Percentiles rank a stretch among this genome's conserved stretches.
These are phyloP conservation scores for Rubus parviflorus DNA, from an alignment of 306 rosid species.

Conservation along the genomic window DNA sequence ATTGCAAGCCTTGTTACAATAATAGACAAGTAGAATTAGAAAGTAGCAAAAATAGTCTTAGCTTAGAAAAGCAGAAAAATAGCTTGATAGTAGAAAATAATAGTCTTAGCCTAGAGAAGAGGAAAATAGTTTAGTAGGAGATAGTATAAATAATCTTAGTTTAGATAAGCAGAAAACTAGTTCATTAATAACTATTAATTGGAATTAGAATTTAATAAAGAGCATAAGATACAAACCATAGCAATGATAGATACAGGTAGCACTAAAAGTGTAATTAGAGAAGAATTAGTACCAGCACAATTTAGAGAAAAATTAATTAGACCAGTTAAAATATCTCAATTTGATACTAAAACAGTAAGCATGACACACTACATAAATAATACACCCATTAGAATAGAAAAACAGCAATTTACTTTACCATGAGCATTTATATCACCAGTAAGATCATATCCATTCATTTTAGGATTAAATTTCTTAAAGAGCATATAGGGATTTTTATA, in stretches of 20 bases:
- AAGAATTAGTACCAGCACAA: not conserved
- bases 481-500: not conserved
- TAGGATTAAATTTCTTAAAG: not conserved
- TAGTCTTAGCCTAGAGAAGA: too few species aligned
- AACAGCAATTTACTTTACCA: not conserved
- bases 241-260: not conserved
- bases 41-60: too few species aligned
- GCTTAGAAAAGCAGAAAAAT: too few species aligned
- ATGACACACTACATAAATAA: not conserved
- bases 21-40: too few species aligned
- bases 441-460: not conserved
- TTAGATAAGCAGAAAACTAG: not conserved
- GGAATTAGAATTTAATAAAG: too few species aligned
- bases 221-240: not conserved
- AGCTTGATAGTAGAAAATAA: too few species aligned
- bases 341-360: not conserved
- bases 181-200: not conserved
- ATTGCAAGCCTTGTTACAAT: not conserved
- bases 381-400: not conserved
- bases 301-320: too few species aligned
- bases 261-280: not conserved
- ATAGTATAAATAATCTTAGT: not conserved
- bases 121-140: not conserved
- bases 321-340: not conserved
- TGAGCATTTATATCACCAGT: too few species aligned